phyloP scores from a whole-genome alignment of 495 filamentous ascomycete species.

The Emericellopsis terricola region DNA sequence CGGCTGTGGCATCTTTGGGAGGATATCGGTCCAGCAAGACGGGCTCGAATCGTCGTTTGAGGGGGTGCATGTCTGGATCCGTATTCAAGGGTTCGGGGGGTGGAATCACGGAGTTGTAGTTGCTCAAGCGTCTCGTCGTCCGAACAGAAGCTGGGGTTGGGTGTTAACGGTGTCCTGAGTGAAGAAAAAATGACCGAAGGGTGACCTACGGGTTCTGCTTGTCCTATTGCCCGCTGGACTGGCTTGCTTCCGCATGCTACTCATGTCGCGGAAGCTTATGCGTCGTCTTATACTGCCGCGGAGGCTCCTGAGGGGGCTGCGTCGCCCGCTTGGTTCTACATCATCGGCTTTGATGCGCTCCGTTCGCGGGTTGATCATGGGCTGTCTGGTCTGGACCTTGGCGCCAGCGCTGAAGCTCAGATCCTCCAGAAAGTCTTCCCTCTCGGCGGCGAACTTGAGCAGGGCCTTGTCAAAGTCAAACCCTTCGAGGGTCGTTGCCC shows the following conservation, averaged over 20 bases:
- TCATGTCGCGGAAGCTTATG: slow-evolving; percentile 86
- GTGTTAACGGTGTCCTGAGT: no score
- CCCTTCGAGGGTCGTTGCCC: slow-evolving; percentile 23
- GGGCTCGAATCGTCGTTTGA: slow-evolving; percentile 86
- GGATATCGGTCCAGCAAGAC: slow-evolving; percentile 89
- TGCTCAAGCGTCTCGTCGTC: slow-evolving; percentile 77
- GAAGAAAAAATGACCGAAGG: neutral
- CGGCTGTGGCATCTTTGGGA: slow-evolving; percentile 61
- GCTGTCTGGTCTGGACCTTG: slow-evolving; percentile 45
- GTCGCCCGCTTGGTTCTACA: slow-evolving; percentile 22
- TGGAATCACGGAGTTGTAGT: slow-evolving; percentile 96
- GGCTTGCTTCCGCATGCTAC: slow-evolving; percentile 79
- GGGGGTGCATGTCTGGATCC: slow-evolving; percentile 84
- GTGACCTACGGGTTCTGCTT: slow-evolving; percentile 28
- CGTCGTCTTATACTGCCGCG: slow-evolving; percentile 49
- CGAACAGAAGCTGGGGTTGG: slow-evolving; percentile 56
- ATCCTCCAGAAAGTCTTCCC: slow-evolving; percentile 87
- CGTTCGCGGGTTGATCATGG: slow-evolving; percentile 56
- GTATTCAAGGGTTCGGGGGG: slow-evolving; percentile 76
- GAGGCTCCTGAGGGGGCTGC: slow-evolving; percentile 31
- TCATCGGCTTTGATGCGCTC: slow-evolving; percentile 74
- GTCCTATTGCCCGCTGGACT: slow-evolving; percentile 26
- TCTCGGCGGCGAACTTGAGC: slow-evolving; percentile 81
- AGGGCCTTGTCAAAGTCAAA: slow-evolving; percentile 88
- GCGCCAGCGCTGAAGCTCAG: slow-evolving; percentile 78